Evolutionary conservation across 1,139 yeast genomes (phyloP).

Genomic region (Suhomyces yuchorum): DNA sequence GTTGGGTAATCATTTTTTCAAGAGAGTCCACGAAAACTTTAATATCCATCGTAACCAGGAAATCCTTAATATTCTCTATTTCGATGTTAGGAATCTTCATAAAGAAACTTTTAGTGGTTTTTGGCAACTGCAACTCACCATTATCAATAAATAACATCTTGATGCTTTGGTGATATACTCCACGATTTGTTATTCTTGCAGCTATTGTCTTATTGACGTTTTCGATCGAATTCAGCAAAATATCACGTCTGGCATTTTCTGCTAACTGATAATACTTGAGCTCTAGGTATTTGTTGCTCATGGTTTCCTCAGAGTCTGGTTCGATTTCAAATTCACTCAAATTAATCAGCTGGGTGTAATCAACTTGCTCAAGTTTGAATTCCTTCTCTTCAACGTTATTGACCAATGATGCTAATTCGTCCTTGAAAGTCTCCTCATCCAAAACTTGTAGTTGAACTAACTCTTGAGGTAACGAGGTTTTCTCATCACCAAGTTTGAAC

Average conservation of each 20-base stretch:
- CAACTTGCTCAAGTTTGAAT: conserved; percentile 13
- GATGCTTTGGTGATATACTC: conserved; percentile 17
- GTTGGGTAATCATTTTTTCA: conserved; percentile 29
- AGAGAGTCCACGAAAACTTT: conserved; percentile 25
- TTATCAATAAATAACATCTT: conserved; percentile 26
- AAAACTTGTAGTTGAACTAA: conserved; percentile 7
- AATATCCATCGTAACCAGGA: conserved; percentile 26
- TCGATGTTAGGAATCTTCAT: conserved; percentile 33
- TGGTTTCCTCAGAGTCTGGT: conserved; percentile 17
- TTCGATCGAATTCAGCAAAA: conserved; percentile 49
- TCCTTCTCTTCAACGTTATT: conserved; percentile 21
- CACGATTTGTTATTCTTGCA: conserved; percentile 31
- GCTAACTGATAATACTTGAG: conserved; percentile 60
- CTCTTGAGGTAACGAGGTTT: conserved; percentile 8
- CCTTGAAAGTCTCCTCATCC: conserved; percentile 20
- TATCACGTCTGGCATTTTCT: conserved; percentile 56
- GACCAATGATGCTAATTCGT: conserved; percentile 30
- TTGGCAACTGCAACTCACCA: conserved; percentile 37
- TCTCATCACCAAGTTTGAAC: neutral
- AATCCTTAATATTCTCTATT: conserved; percentile 18
- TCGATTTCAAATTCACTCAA: conserved; percentile 10
- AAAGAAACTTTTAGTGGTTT: conserved; percentile 39
- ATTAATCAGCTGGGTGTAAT: conserved; percentile 14
- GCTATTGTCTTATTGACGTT: conserved; percentile 32
- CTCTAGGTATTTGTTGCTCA: conserved; percentile 28